These are phyloP conservation scores for Aureococcus anophagefferens DNA, from an alignment of 108 stramenopile species.

Conservation along the genomic window DNA sequence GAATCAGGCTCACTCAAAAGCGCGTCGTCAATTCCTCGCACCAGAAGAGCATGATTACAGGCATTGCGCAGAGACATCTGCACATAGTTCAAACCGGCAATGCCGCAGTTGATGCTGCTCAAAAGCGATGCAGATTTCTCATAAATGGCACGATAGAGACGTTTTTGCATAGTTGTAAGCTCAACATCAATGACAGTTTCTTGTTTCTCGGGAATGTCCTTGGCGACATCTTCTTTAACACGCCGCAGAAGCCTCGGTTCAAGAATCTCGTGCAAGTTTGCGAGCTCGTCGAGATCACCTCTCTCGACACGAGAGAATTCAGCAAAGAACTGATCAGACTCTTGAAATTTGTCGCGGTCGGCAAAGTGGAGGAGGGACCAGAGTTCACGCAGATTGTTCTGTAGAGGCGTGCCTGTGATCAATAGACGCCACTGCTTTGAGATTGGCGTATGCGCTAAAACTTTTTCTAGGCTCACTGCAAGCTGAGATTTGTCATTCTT, in stretches of 20 bases:
- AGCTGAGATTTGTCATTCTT: neutral
- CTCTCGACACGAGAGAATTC: no score
- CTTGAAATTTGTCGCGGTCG: slow-evolving; percentile 25
- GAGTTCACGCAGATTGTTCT: slow-evolving; percentile 40
- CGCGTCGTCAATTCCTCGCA: no score
- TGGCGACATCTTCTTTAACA: slow-evolving; percentile 57
- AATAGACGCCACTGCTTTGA: slow-evolving; percentile 49
- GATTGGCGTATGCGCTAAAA: no score
- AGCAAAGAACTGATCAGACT: no score
- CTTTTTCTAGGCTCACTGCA: neutral
- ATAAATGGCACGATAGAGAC: slow-evolving; percentile 55
- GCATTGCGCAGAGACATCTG: slow-evolving; percentile 60
- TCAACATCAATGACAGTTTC: slow-evolving; percentile 62
- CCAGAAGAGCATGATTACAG: slow-evolving; percentile 58
- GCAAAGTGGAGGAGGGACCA: slow-evolving; percentile 62
- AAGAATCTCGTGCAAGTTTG: no score
- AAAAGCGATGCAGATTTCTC: slow-evolving; percentile 37
- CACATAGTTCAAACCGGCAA: slow-evolving; percentile 23
- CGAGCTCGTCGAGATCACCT: no score
- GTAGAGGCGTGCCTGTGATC: slow-evolving; percentile 42
- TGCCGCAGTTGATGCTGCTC: no score
- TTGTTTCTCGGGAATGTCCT: slow-evolving; percentile 54
- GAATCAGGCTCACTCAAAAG: no score
- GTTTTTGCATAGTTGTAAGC: slow-evolving; percentile 44
- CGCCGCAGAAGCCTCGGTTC: slow-evolving; percentile 19